Evolutionary conservation across 139 green algal species (phyloP).

Genomic region (Chlorella sp.): DNA sequence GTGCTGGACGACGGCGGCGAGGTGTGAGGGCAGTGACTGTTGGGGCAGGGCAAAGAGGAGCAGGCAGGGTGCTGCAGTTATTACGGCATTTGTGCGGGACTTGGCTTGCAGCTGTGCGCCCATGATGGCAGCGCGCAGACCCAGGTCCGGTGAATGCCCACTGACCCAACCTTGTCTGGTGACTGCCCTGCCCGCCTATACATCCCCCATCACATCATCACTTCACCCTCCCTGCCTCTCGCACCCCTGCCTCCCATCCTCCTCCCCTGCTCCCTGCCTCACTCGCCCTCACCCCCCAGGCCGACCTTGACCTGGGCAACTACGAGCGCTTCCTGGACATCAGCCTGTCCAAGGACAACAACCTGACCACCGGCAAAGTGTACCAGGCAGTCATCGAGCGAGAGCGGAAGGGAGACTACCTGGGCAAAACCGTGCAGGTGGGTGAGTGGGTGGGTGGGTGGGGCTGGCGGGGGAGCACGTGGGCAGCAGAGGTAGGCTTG

Average conservation of each 20-base stretch:
- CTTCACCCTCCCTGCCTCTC: neutral
- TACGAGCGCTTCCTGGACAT: conserved; percentile 99
- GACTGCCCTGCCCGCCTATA: too few species aligned
- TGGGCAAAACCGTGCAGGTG: conserved; percentile 98
- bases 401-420: conserved; percentile 95
- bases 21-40: conserved; percentile 49
- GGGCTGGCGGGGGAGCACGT: neutral
- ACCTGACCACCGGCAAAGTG: conserved; percentile 98
- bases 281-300: conserved; percentile 53
- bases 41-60: neutral
- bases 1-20: conserved; percentile 98
- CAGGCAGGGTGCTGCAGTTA: neutral
- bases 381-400: conserved; percentile 96
- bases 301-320: conserved; percentile 98
- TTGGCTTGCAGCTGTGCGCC: too few species aligned
- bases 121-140: too few species aligned
- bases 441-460: neutral
- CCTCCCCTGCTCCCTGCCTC: neutral
- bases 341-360: conserved; percentile 95
- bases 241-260: neutral
- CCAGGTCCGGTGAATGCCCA: too few species aligned
- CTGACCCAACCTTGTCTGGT: too few species aligned
- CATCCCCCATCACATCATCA: too few species aligned
- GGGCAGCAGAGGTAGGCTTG: neutral
- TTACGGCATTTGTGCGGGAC: neutral